A percentile compares a stretch with the other conserved stretches of the same genome.
These are phyloP conservation scores for Alternaria rosae DNA, from an alignment of 2,329 filamentous ascomycete genomes.

Conservation along the genomic window DNA sequence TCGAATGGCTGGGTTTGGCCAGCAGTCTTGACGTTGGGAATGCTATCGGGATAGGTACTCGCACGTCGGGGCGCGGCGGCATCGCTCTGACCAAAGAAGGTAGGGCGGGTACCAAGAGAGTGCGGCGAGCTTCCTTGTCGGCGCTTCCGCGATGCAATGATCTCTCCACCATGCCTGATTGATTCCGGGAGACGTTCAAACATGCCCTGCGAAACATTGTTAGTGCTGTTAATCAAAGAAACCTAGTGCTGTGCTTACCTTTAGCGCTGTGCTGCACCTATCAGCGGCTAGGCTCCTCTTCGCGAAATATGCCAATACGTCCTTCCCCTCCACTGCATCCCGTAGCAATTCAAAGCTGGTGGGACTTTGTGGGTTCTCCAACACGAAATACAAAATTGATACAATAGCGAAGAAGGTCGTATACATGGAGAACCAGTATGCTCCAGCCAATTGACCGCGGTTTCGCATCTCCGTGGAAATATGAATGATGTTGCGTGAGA, in stretches of 20 bases:
- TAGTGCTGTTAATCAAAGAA: conserved; percentile 7
- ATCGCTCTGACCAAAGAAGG: conserved; percentile 33
- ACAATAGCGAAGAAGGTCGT: conserved; percentile 84
- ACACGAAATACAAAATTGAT: conserved; percentile 78
- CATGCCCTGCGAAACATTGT: conserved; percentile 63
- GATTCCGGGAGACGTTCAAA: conserved; percentile 84
- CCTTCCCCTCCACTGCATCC: conserved; percentile 84
- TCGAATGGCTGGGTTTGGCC: conserved; percentile 34
- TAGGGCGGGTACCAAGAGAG: conserved; percentile 33
- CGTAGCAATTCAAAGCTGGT: conserved; percentile 81
- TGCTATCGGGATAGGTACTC: conserved; percentile 47
- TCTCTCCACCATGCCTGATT: conserved; percentile 59
- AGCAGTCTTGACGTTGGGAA: conserved; percentile 39
- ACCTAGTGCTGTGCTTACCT: conserved; percentile 61
- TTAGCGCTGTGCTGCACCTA: conserved; percentile 78
- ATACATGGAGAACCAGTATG: conserved; percentile 88
- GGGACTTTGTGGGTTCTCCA: conserved; percentile 79
- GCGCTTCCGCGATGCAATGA: conserved; percentile 46
- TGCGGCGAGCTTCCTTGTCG: conserved; percentile 49
- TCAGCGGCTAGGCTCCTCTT: conserved; percentile 89
- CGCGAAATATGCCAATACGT: conserved; percentile 80
- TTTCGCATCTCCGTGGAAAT: conserved; percentile 81
- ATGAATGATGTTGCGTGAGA: conserved; percentile 77
- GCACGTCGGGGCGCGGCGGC: conserved; percentile 38
- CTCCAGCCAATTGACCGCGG: conserved; percentile 76